Percentiles rank a stretch among this genome's conserved stretches.
phyloP scores from a whole-genome alignment of 164 flowering plant species.

The Sextonia rubra region DNA sequence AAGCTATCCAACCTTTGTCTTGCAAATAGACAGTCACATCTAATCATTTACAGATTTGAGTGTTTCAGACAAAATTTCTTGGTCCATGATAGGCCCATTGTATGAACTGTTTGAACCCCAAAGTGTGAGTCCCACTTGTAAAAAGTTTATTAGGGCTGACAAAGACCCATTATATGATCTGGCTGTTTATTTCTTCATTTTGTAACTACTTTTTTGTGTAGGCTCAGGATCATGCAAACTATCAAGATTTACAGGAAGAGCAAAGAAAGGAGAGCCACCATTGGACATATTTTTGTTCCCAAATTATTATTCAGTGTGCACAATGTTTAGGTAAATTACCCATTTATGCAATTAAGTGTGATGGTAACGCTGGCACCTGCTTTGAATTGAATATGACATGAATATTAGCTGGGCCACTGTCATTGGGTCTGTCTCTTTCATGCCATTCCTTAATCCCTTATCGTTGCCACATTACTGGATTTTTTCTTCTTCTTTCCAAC shows the following conservation, averaged over 20 bases:
- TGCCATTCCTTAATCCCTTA: no score
- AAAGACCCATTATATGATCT: background rate
- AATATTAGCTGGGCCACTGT: background rate
- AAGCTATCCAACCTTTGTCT: background rate
- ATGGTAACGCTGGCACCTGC: background rate
- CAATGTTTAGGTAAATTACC: conserved; percentile 72
- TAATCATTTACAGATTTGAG: background rate
- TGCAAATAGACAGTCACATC: background rate
- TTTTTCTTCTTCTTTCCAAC: background rate
- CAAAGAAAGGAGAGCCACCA: conserved; percentile 51
- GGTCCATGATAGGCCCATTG: background rate
- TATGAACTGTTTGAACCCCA: background rate
- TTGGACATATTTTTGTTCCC: conserved; percentile 69
- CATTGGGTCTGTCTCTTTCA: no score
- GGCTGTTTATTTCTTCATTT: background rate
- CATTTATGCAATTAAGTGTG: background rate
- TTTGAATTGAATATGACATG: background rate
- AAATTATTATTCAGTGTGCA: conserved; percentile 87
- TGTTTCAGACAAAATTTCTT: background rate
- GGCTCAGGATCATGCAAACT: conserved; percentile 2
- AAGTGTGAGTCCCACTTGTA: no score
- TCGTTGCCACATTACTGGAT: background rate
- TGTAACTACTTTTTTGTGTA: conserved; percentile 1
- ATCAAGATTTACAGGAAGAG: conserved; percentile 52
- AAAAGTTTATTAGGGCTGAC: no score